phyloP scores from a whole-genome alignment of 2,329 filamentous ascomycete genomes.

The Teratosphaeriaceae sp. region DNA sequence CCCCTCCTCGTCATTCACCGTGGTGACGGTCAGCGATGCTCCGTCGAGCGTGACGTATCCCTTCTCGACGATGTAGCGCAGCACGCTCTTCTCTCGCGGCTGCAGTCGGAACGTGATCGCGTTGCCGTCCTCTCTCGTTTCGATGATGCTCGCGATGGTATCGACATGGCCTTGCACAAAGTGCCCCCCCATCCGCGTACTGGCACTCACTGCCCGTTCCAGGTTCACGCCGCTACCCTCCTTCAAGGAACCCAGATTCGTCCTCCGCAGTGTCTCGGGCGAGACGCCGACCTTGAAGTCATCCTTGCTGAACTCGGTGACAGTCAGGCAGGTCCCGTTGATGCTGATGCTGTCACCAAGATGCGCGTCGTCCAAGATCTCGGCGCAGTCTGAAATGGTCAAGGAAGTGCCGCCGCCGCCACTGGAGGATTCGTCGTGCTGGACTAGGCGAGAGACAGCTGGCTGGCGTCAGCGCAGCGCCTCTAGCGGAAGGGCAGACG shows the following conservation, averaged over 20 bases:
- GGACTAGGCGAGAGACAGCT: slow-evolving; percentile 79
- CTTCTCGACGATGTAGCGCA: slow-evolving; percentile 92
- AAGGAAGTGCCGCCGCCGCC: slow-evolving; percentile 79
- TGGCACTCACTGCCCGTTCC: slow-evolving; percentile 83
- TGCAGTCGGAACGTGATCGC: slow-evolving; percentile 78
- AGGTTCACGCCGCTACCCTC: slow-evolving; percentile 72
- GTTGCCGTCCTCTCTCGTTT: slow-evolving; percentile 76
- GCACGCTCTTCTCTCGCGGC: slow-evolving; percentile 60
- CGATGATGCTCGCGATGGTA: slow-evolving; percentile 69
- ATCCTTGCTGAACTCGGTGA: slow-evolving; percentile 60
- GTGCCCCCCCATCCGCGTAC: slow-evolving; percentile 95
- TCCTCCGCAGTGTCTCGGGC: slow-evolving; percentile 90
- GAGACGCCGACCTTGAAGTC: slow-evolving; percentile 89
- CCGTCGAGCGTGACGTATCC: slow-evolving; percentile 93
- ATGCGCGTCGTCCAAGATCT: slow-evolving; percentile 76
- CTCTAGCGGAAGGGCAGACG: slow-evolving; percentile 23
- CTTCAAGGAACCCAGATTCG: slow-evolving; percentile 75
- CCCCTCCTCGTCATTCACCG: slow-evolving; percentile 75
- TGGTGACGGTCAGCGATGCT: slow-evolving; percentile 86
- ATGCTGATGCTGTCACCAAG: slow-evolving; percentile 91
- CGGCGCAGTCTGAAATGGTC: slow-evolving; percentile 68
- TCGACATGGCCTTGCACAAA: slow-evolving; percentile 98
- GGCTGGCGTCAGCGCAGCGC: slow-evolving; percentile 27
- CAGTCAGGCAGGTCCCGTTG: slow-evolving; percentile 93
- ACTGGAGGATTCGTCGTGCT: slow-evolving; percentile 64